Evolutionary conservation across 768 basidiomycete species (phyloP), one percentile per base, ranked within the genome.

Genomic region (Fibroporia radiculosa): DNA sequence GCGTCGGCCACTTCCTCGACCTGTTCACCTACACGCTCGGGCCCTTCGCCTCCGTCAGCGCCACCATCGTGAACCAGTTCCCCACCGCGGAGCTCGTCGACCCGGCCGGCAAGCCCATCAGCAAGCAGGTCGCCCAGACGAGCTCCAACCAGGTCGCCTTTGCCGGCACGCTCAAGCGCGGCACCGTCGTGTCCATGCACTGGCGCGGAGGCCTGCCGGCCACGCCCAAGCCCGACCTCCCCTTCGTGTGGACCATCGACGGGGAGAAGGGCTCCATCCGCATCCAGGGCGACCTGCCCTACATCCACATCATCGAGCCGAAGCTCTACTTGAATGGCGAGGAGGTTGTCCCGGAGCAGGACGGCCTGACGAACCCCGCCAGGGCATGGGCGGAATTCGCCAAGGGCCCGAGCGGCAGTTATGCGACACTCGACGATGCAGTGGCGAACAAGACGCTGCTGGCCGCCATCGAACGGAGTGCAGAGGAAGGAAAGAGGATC

Each of bases 231-330:
- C 52, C 47, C 13, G 51, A 56, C 3, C n/a, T 18, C 18, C 44
- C 44, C 23, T 50, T 67, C 18, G 19, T 57, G 3, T 67, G 65
- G 64, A 51, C 54, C 43, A 66, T 67, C 18, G 61, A 66, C 22
- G 66, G 66, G 6, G 64, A 64, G 29, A 58, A 62, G 2, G 64
- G 63, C 1, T 53, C 52, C 10, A 61, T 64, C 31, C 40, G 52
- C 13, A 6, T 66, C 1, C 59, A 64, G 38, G 45, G 46, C 32
- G 50, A 57, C 14, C 26, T 4, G 6, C 20, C 48, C 1, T 38
- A 24, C 35, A 34, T 58, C 34, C 47, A 56, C 34, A 49, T 63
- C 7, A 8, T 16, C 5, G 53, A 61, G 23, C 64, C 64, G 22
- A 47, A 49, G 13, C 25, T 66, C 35, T 66, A 50, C 41, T 22